Evolutionary conservation across 225 moss, liverwort and hornwort genomes (phyloP).

Genomic region (Pleurozium schreberi): DNA sequence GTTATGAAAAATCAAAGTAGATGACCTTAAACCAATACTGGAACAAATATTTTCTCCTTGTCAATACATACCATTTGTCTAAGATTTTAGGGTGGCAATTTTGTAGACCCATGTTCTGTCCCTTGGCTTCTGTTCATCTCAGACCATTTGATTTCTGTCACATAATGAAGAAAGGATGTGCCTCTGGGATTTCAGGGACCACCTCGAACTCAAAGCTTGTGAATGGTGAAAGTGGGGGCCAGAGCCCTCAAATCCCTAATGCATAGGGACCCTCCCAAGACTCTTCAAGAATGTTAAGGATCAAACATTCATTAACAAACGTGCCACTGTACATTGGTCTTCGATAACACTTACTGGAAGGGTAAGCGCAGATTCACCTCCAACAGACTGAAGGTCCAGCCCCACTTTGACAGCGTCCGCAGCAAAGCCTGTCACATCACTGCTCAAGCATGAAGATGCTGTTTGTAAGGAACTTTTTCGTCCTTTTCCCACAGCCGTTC

Average conservation of each 20-base stretch:
- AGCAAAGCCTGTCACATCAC: conserved; percentile 3
- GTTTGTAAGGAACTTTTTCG: neutral
- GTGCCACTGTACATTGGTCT: neutral
- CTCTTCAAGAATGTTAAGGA: neutral
- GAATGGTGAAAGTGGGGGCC: neutral
- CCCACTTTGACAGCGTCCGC: neutral
- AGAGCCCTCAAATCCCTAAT: neutral
- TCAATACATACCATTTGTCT: neutral
- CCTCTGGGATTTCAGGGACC: neutral
- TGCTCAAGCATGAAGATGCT: conserved; percentile 2
- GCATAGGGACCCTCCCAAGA: neutral
- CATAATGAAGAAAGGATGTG: neutral
- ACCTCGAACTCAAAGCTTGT: neutral
- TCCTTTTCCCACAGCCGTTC: neutral
- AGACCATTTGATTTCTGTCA: neutral
- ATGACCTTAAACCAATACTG: neutral
- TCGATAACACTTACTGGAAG: conserved; percentile 15
- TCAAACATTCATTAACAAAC: neutral
- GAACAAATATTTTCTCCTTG: neutral
- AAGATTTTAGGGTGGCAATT: neutral
- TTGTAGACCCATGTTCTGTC: neutral
- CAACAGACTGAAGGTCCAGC: neutral
- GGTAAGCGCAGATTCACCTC: conserved; percentile 4
- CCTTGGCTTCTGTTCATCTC: neutral
- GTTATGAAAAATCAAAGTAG: neutral